phyloP scores from a whole-genome alignment of 345 rosid genomes.

The Eucalyptus cloeziana region DNA sequence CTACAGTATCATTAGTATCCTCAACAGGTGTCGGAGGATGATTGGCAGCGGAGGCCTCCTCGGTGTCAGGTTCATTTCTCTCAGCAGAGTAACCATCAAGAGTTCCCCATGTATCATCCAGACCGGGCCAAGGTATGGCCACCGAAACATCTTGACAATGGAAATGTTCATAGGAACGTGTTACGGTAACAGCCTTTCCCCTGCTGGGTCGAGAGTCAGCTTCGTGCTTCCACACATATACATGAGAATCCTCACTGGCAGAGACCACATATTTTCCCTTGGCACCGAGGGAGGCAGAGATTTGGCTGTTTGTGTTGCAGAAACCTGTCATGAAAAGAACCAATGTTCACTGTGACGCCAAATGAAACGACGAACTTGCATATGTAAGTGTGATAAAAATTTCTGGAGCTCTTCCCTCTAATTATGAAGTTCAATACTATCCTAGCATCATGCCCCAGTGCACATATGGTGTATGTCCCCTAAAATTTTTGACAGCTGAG shows the following conservation, averaged over 20 bases:
- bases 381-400: not conserved
- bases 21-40: slow-evolving; percentile 82
- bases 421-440: not conserved
- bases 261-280: slow-evolving; percentile 83
- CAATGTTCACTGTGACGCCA: not conserved
- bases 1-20: slow-evolving; percentile 16
- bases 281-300: slow-evolving; percentile 72
- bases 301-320: slow-evolving; percentile 84
- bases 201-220: slow-evolving; percentile 70
- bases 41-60: slow-evolving; percentile 53
- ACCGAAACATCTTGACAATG: slow-evolving; percentile 81
- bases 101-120: slow-evolving; percentile 35
- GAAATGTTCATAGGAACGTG: slow-evolving; percentile 75
- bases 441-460: not conserved
- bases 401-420: not conserved
- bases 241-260: slow-evolving; percentile 94
- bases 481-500: not conserved
- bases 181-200: slow-evolving; percentile 49
- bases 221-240: slow-evolving; percentile 90
- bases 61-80: slow-evolving; percentile 27
- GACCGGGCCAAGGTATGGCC: slow-evolving; percentile 95
- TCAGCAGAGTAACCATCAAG: slow-evolving; percentile 22
- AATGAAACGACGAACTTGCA: not conserved
- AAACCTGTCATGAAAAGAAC: slow-evolving; percentile 45
- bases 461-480: not conserved